Evolutionary conservation across 2,329 filamentous ascomycete species (phyloP).

Genomic region (Uncinocarpus reesii): DNA sequence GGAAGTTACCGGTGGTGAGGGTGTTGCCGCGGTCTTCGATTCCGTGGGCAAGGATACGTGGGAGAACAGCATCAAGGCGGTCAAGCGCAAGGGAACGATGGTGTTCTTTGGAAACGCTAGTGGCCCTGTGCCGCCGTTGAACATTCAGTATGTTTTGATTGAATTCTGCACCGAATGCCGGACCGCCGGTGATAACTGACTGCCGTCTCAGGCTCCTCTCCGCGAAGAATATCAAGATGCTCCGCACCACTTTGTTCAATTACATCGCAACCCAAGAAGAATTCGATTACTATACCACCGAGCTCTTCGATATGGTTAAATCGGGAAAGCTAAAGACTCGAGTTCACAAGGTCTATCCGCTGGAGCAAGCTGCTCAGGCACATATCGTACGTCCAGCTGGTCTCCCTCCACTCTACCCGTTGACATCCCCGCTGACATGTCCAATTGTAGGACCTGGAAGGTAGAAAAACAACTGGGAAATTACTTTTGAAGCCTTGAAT

Average conservation of each 20-base stretch:
- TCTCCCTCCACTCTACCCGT: not conserved
- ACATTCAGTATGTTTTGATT: slow-evolving; percentile 48
- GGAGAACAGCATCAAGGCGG: slow-evolving; percentile 61
- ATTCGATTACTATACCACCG: slow-evolving; percentile 56
- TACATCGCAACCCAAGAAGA: slow-evolving; percentile 63
- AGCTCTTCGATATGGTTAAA: slow-evolving; percentile 63
- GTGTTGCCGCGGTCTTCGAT: slow-evolving; percentile 71
- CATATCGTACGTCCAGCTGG: slow-evolving; percentile 42
- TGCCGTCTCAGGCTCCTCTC: slow-evolving; percentile 42
- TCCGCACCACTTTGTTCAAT: slow-evolving; percentile 61
- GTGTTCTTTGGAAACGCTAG: slow-evolving; percentile 73
- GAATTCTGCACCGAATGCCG: too few relatives aligned
- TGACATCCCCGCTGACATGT: not conserved
- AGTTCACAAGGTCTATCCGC: slow-evolving; percentile 66
- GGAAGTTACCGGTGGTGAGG: slow-evolving; percentile 66
- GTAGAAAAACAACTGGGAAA: slow-evolving; percentile 75
- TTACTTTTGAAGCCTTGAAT: slow-evolving; percentile 56
- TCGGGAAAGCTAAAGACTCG: slow-evolving; percentile 60
- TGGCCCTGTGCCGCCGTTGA: slow-evolving; percentile 63
- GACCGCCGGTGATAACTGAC: slow-evolving; percentile 17
- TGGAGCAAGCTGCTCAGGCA: slow-evolving; percentile 61
- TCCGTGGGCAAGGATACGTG: slow-evolving; percentile 79
- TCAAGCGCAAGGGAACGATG: slow-evolving; percentile 67
- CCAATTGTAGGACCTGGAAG: slow-evolving; percentile 56
- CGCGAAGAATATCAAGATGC: slow-evolving; percentile 65